Evolutionary conservation across 371 early-diverging fungal species (phyloP), one percentile per base, ranked within the genome.

Genomic region (Actinomortierella wolfii): DNA sequence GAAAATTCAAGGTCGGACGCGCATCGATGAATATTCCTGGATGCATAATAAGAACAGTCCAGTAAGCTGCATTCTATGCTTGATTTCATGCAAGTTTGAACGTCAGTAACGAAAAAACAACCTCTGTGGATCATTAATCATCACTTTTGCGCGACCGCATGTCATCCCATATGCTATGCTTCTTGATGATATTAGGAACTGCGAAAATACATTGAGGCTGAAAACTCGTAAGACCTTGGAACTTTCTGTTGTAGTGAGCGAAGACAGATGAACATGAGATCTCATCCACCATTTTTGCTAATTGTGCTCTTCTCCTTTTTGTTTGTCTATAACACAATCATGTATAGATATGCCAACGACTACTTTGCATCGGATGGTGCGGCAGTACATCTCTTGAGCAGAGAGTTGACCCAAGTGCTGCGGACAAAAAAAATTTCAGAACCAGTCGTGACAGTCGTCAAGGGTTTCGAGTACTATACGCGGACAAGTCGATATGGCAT

Each of bases 381-480:
- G 9, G 67, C 74, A 15, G 57, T 74, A 26, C 74, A 67, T 41
- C 57, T 74, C 21, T 54, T 74, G 43, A 74, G 60, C 53, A 53
- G 74, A 42, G 88, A 88, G 59, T 85, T 88, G 86, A 83, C 79
- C 59, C 76, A 76, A 39, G 77, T 78, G 26, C 59, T 86, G 21
- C 64, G 80, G 51, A 79, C 81, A 14, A 77, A 73, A 26, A 78
- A 69, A 43, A 54, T 64, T 20, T 44, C 82, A 24, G 80, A 82
- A 1, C 86, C 88, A 2, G 53, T 88, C 29, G 81, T 80, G 24
- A 86, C 85, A 11, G 54, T 74, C 3, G 80, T 81, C 0, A 67
- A 82, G 53, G 88, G 86, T 17, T 88, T 81, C 23, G 88, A 88
- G 29, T 88, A 86, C 57, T 88, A 86, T 52, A 81, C 86, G 8